phyloP scores from a whole-genome alignment of 148 eudicot genomes.

The Oxyria digyna region DNA sequence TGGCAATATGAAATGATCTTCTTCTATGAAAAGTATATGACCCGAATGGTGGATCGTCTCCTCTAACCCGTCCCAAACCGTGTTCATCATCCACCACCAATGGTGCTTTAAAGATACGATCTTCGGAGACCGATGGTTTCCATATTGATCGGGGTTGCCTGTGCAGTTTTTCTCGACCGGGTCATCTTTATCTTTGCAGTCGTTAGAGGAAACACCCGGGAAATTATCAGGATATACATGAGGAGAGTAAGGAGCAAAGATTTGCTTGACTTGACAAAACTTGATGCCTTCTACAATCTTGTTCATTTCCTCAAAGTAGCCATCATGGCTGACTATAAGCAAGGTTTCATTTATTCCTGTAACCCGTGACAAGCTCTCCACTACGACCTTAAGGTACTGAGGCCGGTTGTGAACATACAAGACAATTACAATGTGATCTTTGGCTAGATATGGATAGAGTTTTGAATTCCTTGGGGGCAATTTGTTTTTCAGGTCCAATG shows the following conservation, averaged over 20 bases:
- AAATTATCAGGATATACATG: conserved; percentile 56
- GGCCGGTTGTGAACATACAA: conserved; percentile 94
- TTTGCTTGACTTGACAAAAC: conserved; percentile 88
- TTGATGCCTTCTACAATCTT: conserved; percentile 65
- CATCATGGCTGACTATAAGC: conserved; percentile 89
- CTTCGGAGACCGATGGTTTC: conserved; percentile 72
- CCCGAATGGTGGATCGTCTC: conserved; percentile 55
- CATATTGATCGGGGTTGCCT: conserved; percentile 86
- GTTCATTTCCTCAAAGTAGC: conserved; percentile 81
- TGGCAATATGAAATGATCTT: conserved; percentile 84
- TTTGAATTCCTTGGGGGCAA: conserved; percentile 69
- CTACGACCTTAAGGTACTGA: conserved; percentile 61
- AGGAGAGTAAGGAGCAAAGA: conserved; percentile 83
- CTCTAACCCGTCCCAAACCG: conserved; percentile 76
- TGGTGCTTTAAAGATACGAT: conserved; percentile 94
- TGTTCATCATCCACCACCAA: conserved; percentile 99
- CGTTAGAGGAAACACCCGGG: conserved; percentile 65
- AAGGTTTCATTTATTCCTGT: conserved; percentile 74
- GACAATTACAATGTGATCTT: conserved; percentile 63
- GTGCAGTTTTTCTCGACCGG: conserved; percentile 35
- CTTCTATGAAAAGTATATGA: conserved; percentile 85
- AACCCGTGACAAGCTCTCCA: conserved; percentile 67
- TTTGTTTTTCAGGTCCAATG: conserved; percentile 40
- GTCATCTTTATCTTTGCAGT: conserved; percentile 59
- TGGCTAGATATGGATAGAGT: conserved; percentile 46